Percentiles rank a stretch among this genome's conserved stretches.
Evolutionary conservation across 306 rosid genomes (phyloP).

Genomic region (Corylus americana): DNA sequence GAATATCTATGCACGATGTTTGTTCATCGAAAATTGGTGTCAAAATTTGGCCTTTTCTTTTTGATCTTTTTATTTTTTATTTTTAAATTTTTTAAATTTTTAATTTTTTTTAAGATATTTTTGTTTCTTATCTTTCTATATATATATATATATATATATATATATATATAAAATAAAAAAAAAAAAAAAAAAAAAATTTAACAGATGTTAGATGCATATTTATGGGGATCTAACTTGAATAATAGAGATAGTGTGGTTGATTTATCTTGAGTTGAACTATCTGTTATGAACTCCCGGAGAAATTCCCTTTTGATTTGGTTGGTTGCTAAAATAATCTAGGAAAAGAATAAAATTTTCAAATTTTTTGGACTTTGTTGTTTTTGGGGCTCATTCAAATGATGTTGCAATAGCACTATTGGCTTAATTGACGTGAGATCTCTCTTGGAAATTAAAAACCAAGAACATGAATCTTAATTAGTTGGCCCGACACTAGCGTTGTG

Average conservation of each 20-base stretch:
- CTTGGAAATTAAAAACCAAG: background rate
- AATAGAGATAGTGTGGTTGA: background rate
- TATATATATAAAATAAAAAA: background rate
- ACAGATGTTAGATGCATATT: background rate
- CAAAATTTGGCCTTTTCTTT: background rate
- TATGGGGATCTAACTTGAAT: background rate
- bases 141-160: too few species aligned
- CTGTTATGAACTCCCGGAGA: background rate
- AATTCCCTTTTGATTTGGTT: background rate
- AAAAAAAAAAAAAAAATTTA: too few species aligned
- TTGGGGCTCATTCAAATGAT: background rate
- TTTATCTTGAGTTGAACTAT: constrained; percentile 1
- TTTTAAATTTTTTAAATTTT: too few species aligned
- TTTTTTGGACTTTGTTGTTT: background rate
- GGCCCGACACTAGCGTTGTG: background rate
- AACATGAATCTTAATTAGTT: background rate
- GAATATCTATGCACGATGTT: background rate
- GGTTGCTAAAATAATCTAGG: background rate
- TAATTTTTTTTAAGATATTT: background rate
- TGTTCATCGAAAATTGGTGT: background rate
- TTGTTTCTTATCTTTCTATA: background rate
- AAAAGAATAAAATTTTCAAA: background rate
- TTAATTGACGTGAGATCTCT: background rate
- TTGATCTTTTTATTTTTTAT: background rate
- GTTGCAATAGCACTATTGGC: background rate